Evolutionary conservation across 345 rosid species (phyloP).

Genomic region (Pistacia vera): DNA sequence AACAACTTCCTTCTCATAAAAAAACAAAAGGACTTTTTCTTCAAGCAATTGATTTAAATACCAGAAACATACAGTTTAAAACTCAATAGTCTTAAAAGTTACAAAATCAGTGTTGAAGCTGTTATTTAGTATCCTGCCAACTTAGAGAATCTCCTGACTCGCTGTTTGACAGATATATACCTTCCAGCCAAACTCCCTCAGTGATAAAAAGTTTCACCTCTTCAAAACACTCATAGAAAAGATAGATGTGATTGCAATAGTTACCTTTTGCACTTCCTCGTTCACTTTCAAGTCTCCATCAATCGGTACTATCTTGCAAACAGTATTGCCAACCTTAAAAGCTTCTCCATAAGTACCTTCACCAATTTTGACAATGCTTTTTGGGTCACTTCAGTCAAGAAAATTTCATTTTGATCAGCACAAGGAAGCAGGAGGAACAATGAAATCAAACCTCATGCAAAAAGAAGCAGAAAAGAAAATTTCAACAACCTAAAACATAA

Average conservation of each 20-base stretch:
- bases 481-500: conserved; percentile 2
- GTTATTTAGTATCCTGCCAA: neutral
- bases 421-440: conserved; percentile 7
- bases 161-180: neutral
- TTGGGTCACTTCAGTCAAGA: conserved; percentile 58
- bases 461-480: conserved; percentile 12
- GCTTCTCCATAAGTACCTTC: conserved; percentile 99
- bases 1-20: neutral
- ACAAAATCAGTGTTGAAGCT: neutral
- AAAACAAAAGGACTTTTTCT: neutral
- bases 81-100: neutral
- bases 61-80: neutral
- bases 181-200: neutral
- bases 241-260: neutral
- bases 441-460: conserved; percentile 7
- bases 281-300: conserved; percentile 88
- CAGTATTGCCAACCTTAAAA: conserved; percentile 72
- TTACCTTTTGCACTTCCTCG: conserved; percentile 95
- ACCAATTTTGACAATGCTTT: conserved; percentile 76
- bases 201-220: conserved; percentile 8
- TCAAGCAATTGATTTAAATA: neutral
- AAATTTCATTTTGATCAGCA: conserved; percentile 24
- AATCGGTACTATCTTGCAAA: conserved; percentile 95
- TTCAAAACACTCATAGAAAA: neutral
- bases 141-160: neutral